Base-by-base conservation (phyloP, 495 filamentous ascomycete genomes). In the Neurospora sp. region DNA sequence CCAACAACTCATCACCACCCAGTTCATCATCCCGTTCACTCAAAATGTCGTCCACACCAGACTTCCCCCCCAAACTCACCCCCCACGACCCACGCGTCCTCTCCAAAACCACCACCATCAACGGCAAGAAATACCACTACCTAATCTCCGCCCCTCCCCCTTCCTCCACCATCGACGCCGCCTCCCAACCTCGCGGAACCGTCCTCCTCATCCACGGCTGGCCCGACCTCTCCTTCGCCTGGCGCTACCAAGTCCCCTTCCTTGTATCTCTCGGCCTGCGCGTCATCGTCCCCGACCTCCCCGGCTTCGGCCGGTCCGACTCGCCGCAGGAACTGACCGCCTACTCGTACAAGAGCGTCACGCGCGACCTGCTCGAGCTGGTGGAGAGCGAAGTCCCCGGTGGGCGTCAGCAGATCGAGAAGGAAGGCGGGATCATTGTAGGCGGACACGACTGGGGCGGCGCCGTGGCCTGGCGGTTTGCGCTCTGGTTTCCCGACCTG, bases 391-490 rank as follows among this genome's bases (percentile, higher is more conserved):
- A 77, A 22, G 40, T 72, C 42, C 94, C 77, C 88, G 96, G 75
- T 88, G 86, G 27, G 88, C 86, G 72, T 84, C 94, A 9, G 87
- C 90, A 5, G 76, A 84, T 88, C 27, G 85, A 85, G 66, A 69
- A 76, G 22, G 74, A 77, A 40, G 73, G 79, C 71, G 79, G 78
- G 22, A 78, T 83, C 35, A 79, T 96, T 38, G 84, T 97, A 14
- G 91, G 92, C 16, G 94, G 93, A 9, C 94, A 97, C 79, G 94
- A 97, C 80, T 97, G 94, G 94, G 93, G 90, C 77, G 85, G 83
- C 61, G 76, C 80, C 18, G 73, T 87, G 27, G 86, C 84, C 39
- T 88, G 85, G 85, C 88, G 93, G 70, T 80, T 91, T 66, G 88
- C 91, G 9, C 86, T 91, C 66, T 92, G 89, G 85, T 84, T 93